These are phyloP conservation scores for Zymoseptoria tritici DNA, from an alignment of 2,329 filamentous ascomycete genomes.

Conservation along the genomic window DNA sequence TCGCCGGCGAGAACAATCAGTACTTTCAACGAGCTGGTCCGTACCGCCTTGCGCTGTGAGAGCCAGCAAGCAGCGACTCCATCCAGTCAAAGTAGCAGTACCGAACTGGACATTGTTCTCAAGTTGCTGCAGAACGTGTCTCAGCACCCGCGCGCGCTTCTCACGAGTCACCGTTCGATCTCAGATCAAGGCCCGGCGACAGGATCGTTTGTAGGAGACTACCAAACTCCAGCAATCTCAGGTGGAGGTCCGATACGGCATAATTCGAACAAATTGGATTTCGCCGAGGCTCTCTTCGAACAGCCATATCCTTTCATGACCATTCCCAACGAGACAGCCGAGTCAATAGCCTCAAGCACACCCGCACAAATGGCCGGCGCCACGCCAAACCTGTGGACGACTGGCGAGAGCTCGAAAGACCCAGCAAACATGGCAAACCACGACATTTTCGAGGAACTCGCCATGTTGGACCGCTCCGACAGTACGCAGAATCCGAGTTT, in stretches of 20 bases:
- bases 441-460: slow-evolving; percentile 51
- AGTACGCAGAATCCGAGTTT: slow-evolving; percentile 54
- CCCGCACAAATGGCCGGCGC: slow-evolving; percentile 3
- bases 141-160: background rate
- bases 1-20: slow-evolving; percentile 36
- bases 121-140: slow-evolving; percentile 17
- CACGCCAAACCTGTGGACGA: slow-evolving; percentile 6
- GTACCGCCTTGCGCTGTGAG: slow-evolving; percentile 11
- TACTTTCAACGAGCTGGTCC: slow-evolving; percentile 46
- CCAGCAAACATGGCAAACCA: slow-evolving; percentile 1
- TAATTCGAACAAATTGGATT: slow-evolving; percentile 1
- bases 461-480: slow-evolving; percentile 48
- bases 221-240: background rate
- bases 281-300: slow-evolving; percentile 6
- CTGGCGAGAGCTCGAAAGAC: background rate
- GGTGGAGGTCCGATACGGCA: background rate
- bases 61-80: background rate
- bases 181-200: background rate
- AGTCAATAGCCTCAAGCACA: slow-evolving; percentile 6
- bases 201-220: background rate
- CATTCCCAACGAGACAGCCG: slow-evolving; percentile 15
- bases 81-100: background rate
- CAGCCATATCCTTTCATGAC: slow-evolving; percentile 18
- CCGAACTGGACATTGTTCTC: slow-evolving; percentile 7
- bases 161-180: background rate